Evolutionary conservation across 352 stramenopile genomes (phyloP).

Genomic region (Phytopythium sindhum): DNA sequence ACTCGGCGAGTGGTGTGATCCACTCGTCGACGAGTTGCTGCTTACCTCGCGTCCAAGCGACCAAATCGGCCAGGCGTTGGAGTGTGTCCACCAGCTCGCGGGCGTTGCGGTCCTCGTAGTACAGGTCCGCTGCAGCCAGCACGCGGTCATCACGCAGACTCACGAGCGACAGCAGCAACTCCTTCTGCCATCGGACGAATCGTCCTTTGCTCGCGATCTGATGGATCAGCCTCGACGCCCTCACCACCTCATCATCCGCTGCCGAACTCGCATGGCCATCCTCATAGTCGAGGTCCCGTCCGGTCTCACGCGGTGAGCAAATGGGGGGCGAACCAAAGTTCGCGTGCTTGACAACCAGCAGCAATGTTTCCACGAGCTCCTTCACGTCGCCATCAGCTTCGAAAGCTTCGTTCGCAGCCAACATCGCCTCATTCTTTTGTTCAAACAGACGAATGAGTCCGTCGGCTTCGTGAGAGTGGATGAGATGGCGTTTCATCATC

Average conservation of each 20-base stretch:
- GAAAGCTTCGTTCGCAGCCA: constrained; percentile 72
- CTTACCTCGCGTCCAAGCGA: constrained; percentile 57
- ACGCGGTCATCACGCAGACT: constrained; percentile 43
- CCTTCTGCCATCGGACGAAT: constrained; percentile 50
- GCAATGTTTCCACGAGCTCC: constrained; percentile 73
- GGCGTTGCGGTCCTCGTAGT: constrained; percentile 39
- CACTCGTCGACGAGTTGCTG: constrained; percentile 46
- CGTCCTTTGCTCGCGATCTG: constrained; percentile 29
- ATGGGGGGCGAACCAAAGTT: constrained; percentile 31
- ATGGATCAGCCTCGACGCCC: constrained; percentile 30
- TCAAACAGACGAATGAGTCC: constrained; percentile 64
- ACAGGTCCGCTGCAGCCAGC: constrained; percentile 52
- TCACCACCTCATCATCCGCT: constrained; percentile 18
- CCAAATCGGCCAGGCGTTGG: constrained; percentile 54
- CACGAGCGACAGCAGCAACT: constrained; percentile 51
- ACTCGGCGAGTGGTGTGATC: constrained; percentile 43
- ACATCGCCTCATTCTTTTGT: constrained; percentile 64
- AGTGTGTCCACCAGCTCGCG: constrained; percentile 56
- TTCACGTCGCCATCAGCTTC: constrained; percentile 66
- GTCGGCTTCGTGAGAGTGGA: constrained; percentile 51
- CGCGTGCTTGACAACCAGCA: constrained; percentile 81
- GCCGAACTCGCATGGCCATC: not conserved
- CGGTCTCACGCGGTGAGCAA: constrained; percentile 8
- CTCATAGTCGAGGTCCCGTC: not conserved
- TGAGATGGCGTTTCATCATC: constrained; percentile 54